These are phyloP conservation scores for Fusarium continuum DNA, from an alignment of 2,329 filamentous ascomycete genomes.

Conservation along the genomic window DNA sequence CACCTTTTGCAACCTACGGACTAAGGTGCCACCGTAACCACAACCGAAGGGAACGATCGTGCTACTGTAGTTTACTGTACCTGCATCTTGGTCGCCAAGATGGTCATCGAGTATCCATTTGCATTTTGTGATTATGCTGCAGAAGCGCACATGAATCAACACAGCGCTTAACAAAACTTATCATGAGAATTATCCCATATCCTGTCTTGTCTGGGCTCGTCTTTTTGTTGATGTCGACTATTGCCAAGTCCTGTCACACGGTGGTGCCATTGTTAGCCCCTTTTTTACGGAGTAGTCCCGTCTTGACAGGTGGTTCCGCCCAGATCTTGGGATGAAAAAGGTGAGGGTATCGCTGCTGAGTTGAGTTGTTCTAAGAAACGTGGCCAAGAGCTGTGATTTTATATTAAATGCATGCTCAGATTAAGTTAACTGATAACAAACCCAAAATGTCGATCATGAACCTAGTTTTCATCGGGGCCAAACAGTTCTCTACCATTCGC, in stretches of 20 bases:
- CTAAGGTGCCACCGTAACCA: too few relatives aligned
- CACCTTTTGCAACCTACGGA: too few relatives aligned
- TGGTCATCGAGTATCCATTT: background rate
- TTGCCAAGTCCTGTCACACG: conserved; percentile 16
- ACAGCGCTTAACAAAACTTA: conserved; percentile 25
- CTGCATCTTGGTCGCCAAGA: conserved; percentile 4
- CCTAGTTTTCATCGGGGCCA: background rate
- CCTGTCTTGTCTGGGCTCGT: too few relatives aligned
- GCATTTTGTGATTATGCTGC: background rate
- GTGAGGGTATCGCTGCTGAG: background rate
- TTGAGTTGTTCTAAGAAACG: too few relatives aligned
- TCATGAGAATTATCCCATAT: background rate
- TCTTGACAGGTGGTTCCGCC: conserved; percentile 1
- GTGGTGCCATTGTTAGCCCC: conserved; percentile 15
- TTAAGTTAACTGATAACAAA: conserved; percentile 9
- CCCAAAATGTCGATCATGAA: conserved; percentile 1
- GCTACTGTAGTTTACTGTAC: background rate
- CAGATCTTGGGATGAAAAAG: conserved; percentile 1
- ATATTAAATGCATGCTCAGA: background rate
- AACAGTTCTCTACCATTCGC: background rate
- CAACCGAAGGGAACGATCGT: background rate
- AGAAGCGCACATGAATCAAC: background rate
- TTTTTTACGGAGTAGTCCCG: conserved; percentile 1
- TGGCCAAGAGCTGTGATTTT: too few relatives aligned
- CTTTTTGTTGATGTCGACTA: background rate